Conservation (phyloP, 192 early-diverging fungal genomes). For the Dissophora ornata region DNA sequence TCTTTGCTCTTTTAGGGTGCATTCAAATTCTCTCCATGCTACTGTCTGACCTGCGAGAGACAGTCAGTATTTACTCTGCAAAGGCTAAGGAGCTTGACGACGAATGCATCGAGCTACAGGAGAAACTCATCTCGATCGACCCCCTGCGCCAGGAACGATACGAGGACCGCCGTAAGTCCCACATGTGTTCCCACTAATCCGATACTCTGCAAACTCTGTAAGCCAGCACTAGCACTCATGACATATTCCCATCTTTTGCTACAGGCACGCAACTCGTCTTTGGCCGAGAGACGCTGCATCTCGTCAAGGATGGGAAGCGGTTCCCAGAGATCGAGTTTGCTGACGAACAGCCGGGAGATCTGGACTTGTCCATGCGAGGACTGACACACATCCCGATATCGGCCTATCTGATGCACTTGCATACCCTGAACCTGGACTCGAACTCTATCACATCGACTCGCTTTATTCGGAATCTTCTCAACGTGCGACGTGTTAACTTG, state of each 20-base stretch:
- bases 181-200: not conserved
- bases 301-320: constrained; percentile 37
- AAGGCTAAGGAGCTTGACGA: constrained; percentile 48
- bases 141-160: constrained; percentile 65
- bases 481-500: constrained; percentile 34
- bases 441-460: constrained; percentile 48
- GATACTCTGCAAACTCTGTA: not conserved
- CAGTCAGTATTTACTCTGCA: constrained; percentile 15
- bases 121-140: constrained; percentile 68
- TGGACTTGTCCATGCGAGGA: constrained; percentile 47
- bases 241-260: not conserved
- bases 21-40: constrained; percentile 40
- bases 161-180: constrained; percentile 65
- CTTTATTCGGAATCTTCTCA: constrained; percentile 36
- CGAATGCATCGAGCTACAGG: constrained; percentile 59
- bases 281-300: constrained; percentile 40
- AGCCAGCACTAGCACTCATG: not conserved
- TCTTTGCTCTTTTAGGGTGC: constrained; percentile 23
- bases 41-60: constrained; percentile 33
- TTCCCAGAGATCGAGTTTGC: constrained; percentile 41
- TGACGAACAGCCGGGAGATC: constrained; percentile 6
- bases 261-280: constrained; percentile 46
- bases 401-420: constrained; percentile 39
- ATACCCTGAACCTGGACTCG: constrained; percentile 44
- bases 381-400: constrained; percentile 49